Evolutionary conservation across 148 eudicot species (phyloP), one percentile per base, ranked within the genome.

Genomic region (Vaccinium darrowii): DNA sequence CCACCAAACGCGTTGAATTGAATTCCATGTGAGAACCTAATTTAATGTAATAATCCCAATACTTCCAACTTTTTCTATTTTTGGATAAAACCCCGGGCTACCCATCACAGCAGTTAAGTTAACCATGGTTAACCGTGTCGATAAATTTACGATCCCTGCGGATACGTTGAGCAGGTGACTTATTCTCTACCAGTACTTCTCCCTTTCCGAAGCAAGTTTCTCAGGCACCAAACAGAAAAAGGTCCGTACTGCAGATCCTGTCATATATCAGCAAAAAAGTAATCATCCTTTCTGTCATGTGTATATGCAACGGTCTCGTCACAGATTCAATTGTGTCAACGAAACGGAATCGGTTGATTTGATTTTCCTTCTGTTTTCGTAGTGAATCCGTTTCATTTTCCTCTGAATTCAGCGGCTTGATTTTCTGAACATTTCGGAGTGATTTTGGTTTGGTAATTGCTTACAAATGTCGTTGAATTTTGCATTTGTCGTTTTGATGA

Each of bases 221-320:
- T 12, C 54, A 83, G 51, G n/a, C n/a, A 52, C 80, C 15, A 25
- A 9, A 51, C 67, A 16, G 4, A n/a, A 21, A 82, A 56, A 81
- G 87, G 84, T 85, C 84, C 43, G 81, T 81, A 80, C 76, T 74
- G 69, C 76, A 18, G 14, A 47, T 60, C 7, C 63, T 80, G 19
- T 74, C 0, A 47, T 80, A 19, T 1, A 13, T 14, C 23, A 3
- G 8, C 13, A 19, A 3, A 65, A 56, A 39, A 1, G 3, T 51
- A 1, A 3, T 16, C 13, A 11, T 81, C 12, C 36, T 14, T 47
- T n/a, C 60, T 69, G 1, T 30, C 74, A 3, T 14, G 74, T 12
- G 43, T 7, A 21, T 62, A 13, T 43, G 50, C 72, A 39, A 11
- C 27, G 84, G 50, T 65, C 58, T 81, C 39, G 71, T 62, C 69